Percentiles rank a stretch among this genome's conserved stretches.
phyloP scores from a whole-genome alignment of 2,329 filamentous ascomycete genomes.

The Iodosphaeria phyllophila region DNA sequence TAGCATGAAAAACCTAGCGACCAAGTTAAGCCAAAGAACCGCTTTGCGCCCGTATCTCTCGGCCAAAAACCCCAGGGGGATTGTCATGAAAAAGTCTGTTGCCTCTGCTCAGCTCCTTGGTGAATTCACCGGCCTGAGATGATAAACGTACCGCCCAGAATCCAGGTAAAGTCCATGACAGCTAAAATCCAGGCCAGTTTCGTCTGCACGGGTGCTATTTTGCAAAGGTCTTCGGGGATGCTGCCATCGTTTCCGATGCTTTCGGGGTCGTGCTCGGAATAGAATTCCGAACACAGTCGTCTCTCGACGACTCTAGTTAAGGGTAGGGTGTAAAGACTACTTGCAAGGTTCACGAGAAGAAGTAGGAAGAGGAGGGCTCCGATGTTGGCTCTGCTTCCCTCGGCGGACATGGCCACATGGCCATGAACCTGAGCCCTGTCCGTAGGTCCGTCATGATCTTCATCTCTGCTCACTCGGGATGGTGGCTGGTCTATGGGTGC shows the following conservation, averaged over 20 bases:
- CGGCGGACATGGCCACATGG: neutral
- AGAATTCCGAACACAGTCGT: conserved; percentile 30
- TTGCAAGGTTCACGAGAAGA: conserved; percentile 25
- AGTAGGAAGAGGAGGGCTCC: conserved; percentile 19
- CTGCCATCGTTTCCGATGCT: conserved; percentile 15
- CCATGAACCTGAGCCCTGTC: no score
- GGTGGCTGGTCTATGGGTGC: no score
- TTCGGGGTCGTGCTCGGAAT: conserved; percentile 19
- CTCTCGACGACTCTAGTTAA: conserved; percentile 26
- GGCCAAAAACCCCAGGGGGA: conserved; percentile 25
- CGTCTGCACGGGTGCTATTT: conserved; percentile 29
- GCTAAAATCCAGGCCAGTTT: conserved; percentile 33
- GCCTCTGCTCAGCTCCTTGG: conserved; percentile 2
- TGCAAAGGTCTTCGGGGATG: conserved; percentile 32
- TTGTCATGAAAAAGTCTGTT: conserved; percentile 28
- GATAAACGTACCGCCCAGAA: conserved; percentile 21
- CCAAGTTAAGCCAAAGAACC: conserved; percentile 24
- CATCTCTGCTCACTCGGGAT: no score
- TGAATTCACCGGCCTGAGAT: neutral
- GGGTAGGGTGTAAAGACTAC: conserved; percentile 27
- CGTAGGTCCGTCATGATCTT: no score
- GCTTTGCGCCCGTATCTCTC: conserved; percentile 20
- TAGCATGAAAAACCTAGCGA: conserved; percentile 21
- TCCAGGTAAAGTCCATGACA: conserved; percentile 26
- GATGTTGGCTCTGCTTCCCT: conserved; percentile 1